Conservation (phyloP, 78 protist species). For the Dictyostelium citrinum region DNA sequence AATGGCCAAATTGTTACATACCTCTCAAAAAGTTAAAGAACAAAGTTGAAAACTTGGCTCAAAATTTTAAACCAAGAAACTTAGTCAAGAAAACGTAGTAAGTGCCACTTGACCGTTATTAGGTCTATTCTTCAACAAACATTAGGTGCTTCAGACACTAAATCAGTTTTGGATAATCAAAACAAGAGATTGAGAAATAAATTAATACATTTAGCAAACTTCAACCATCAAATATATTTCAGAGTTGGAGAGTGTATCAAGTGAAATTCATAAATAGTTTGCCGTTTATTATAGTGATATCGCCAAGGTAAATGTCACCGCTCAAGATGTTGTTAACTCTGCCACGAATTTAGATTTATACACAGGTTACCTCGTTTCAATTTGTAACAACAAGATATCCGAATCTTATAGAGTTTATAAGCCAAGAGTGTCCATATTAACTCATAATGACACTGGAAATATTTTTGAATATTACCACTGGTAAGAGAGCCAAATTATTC, state of each 20-base stretch:
- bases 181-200: conserved; percentile 4
- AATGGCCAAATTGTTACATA: conserved; percentile 69
- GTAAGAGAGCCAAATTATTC: too few relatives aligned
- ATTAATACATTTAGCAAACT: not conserved
- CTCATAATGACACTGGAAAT: conserved; percentile 77
- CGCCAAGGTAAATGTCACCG: conserved; percentile 40
- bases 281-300: conserved; percentile 1
- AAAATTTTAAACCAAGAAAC: not conserved
- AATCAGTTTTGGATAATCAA: not conserved
- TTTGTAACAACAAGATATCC: conserved; percentile 16
- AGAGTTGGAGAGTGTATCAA: conserved; percentile 22
- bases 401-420: conserved; percentile 1
- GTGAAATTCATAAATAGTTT: conserved; percentile 38
- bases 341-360: conserved; percentile 66
- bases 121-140: not conserved
- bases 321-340: conserved; percentile 64
- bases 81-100: conserved; percentile 10
- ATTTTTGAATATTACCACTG: too few relatives aligned
- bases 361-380: conserved; percentile 47
- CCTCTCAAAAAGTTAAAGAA: conserved; percentile 21
- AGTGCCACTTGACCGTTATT: conserved; percentile 20
- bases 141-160: conserved; percentile 21
- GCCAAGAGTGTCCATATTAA: conserved; percentile 46
- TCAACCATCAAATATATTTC: conserved; percentile 62
- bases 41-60: not conserved